Base-by-base conservation (phyloP, 345 rosid species). In the Gynandropsis gynandra region DNA sequence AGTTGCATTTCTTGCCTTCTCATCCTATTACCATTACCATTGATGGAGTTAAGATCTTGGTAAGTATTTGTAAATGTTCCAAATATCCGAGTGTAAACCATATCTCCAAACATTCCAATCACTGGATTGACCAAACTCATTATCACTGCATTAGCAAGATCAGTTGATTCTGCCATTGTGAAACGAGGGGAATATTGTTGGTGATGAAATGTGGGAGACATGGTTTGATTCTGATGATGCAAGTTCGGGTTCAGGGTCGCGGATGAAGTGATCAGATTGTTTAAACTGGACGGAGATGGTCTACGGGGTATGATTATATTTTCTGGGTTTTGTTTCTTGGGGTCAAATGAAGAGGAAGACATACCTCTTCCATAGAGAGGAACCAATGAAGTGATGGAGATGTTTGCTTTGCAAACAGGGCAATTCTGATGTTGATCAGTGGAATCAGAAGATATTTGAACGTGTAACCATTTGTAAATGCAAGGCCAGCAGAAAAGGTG, bases 291-390 rank as follows among this genome's bases (percentile, higher is more conserved):
- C 42, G 83, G 72, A 14, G 66, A 27, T 3, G 96, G 96, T 54
- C 92, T 74, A 8, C 74, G 78, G 10, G 96, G 96, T 58, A 87
- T 67, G 18, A 15, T 53, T 56, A 58, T 56, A 36, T 58, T 52
- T 16, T 58, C 80, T 5, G 65, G 50, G 46, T 39, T 44, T 8
- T 58, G 29, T 38, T 51, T 54, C 50, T 73, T 66, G 52, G 61
- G 51, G 51, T 59, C 61, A 12, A 71, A 52, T 15, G 63, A 56
- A 1, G 82, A 76, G 57, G 66, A 47, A 66, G 77, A 64, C 61
- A 51, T 59, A 62, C 96, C 93, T 9, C 80, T 76, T 46, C 96
- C 95, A 10, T 90, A 90, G 45, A 90, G 87, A 19, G 98, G 98
- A 51, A 90, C 95, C 80, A 90, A 56, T 12, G 90, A 71, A 37